phyloP scores from a whole-genome alignment of 768 basidiomycete species.

The Leccinum uliginosum region DNA sequence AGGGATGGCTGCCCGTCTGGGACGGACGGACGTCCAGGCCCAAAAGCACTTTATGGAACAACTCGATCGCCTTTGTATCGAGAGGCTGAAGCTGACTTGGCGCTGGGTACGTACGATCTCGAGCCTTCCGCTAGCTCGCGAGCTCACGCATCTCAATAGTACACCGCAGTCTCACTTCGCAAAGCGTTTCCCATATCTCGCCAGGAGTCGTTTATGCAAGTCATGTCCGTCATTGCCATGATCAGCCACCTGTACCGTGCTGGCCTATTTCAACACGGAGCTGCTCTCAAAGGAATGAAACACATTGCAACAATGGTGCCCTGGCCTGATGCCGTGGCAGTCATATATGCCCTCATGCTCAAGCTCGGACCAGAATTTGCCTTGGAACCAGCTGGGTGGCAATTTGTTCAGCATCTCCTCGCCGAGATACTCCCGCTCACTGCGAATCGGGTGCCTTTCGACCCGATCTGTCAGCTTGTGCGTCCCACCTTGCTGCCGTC shows the following conservation, averaged over 20 bases:
- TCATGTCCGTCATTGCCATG: slow-evolving; percentile 16
- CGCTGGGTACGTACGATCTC: slow-evolving; percentile 12
- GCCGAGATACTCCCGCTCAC: slow-evolving; percentile 5
- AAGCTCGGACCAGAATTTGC: slow-evolving; percentile 17
- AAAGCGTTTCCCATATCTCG: neutral
- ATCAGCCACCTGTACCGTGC: slow-evolving; percentile 12
- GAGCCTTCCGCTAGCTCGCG: neutral
- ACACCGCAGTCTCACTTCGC: slow-evolving; percentile 1
- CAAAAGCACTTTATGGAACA: slow-evolving; percentile 10
- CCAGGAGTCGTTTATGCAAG: slow-evolving; percentile 8
- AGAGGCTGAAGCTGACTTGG: slow-evolving; percentile 12
- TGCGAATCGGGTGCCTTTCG: neutral
- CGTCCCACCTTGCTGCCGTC: neutral
- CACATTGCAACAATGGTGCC: slow-evolving; percentile 15
- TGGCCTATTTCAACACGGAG: slow-evolving; percentile 6
- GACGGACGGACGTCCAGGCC: slow-evolving; percentile 1
- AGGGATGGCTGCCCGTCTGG: slow-evolving; percentile 6
- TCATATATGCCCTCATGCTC: slow-evolving; percentile 13
- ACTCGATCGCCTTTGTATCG: slow-evolving; percentile 7
- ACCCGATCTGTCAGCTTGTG: slow-evolving; percentile 19
- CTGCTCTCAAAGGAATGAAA: slow-evolving; percentile 3
- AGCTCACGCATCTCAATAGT: slow-evolving; percentile 10
- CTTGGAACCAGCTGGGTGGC: slow-evolving; percentile 5
- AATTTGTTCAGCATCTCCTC: slow-evolving; percentile 14
- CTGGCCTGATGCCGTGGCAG: slow-evolving; percentile 15